Evolutionary conservation across 805 yeast species (phyloP).

Genomic region (Wickerhamiella azyma): DNA sequence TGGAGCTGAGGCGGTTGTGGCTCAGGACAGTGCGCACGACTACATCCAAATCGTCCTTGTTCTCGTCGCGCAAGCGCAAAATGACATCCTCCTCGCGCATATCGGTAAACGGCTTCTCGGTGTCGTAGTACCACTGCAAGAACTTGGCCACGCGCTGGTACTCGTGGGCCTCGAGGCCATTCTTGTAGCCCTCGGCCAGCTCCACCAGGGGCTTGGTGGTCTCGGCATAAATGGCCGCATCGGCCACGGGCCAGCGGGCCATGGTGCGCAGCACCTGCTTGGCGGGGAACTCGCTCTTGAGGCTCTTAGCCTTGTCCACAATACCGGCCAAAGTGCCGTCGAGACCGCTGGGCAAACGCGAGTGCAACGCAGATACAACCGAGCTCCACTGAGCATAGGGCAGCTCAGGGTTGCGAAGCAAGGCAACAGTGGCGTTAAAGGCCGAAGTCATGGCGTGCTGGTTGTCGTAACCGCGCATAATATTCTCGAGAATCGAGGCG

Average conservation of each 20-base stretch:
- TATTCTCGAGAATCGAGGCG: slow-evolving; percentile 54
- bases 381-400: slow-evolving; percentile 90
- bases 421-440: slow-evolving; percentile 54
- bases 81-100: slow-evolving; percentile 77
- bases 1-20: slow-evolving; percentile 86
- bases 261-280: slow-evolving; percentile 63
- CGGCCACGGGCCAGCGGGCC: slow-evolving; percentile 48
- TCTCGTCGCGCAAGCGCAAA: slow-evolving; percentile 73
- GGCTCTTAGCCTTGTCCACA: slow-evolving; percentile 48
- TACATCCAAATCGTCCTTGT: slow-evolving; percentile 56
- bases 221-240: slow-evolving; percentile 35
- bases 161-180: slow-evolving; percentile 78
- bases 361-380: slow-evolving; percentile 79
- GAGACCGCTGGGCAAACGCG: slow-evolving; percentile 69
- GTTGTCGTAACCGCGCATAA: slow-evolving; percentile 83
- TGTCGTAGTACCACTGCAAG: slow-evolving; percentile 56
- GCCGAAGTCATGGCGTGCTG: slow-evolving; percentile 87
- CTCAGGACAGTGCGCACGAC: slow-evolving; percentile 69
- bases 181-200: slow-evolving; percentile 53
- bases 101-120: slow-evolving; percentile 44
- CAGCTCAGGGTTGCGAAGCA: slow-evolving; percentile 63
- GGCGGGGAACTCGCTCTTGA: slow-evolving; percentile 86
- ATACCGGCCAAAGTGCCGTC: slow-evolving; percentile 52
- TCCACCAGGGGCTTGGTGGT: slow-evolving; percentile 61
- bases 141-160: slow-evolving; percentile 57